Percentiles rank a stretch among this genome's conserved stretches.
Conservation (phyloP, 495 filamentous ascomycete genomes). For the Penicillium paxilli region DNA sequence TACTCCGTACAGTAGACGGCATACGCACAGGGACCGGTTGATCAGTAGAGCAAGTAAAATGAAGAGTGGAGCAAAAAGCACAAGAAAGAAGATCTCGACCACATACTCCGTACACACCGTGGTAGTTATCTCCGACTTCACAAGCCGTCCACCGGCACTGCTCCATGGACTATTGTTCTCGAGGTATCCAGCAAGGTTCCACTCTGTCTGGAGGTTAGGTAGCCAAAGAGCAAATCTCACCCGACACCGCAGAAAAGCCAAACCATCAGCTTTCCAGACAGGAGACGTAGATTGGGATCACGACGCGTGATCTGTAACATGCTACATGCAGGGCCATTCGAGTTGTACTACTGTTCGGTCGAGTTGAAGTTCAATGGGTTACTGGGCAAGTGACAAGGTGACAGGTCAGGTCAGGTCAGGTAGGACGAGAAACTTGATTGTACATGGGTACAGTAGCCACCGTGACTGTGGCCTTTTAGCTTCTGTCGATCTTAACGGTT, state of each 20-base stretch:
- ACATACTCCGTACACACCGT: not conserved
- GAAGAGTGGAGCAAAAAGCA: not conserved
- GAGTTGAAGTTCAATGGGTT: not conserved
- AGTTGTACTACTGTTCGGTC: not conserved
- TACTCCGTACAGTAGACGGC: no score
- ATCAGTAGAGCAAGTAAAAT: not conserved
- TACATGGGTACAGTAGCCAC: no score
- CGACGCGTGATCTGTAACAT: not conserved
- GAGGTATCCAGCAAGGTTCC: not conserved
- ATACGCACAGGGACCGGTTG: not conserved
- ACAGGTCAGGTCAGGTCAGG: no score
- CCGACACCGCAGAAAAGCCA: not conserved
- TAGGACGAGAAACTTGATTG: not conserved
- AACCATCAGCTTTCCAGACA: not conserved
- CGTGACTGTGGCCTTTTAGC: not conserved
- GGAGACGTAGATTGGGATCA: not conserved
- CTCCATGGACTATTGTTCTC: not conserved
- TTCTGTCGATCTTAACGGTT: slow-evolving; percentile 6
- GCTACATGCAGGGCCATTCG: not conserved
- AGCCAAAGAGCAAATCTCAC: not conserved
- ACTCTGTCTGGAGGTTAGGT: no score
- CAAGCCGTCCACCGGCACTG: not conserved
- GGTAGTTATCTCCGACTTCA: not conserved
- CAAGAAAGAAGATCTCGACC: not conserved
- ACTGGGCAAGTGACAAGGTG: not conserved